Base-by-base conservation (phyloP, 1,284 basidiomycete genomes). In the Apiotrichum veenhuisii region DNA sequence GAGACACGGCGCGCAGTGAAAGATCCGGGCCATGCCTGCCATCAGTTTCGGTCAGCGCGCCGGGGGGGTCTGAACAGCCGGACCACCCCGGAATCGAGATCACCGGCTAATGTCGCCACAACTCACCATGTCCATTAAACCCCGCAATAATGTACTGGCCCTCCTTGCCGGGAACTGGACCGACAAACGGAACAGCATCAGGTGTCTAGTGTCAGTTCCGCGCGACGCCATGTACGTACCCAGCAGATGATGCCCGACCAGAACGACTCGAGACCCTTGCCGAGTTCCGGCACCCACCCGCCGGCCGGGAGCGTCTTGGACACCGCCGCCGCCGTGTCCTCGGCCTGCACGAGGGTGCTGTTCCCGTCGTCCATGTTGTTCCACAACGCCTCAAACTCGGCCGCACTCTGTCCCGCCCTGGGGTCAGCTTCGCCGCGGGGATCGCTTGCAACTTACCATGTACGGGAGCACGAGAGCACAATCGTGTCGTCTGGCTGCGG, bases 101-200 rank as follows among this genome's bases (percentile, higher is more conserved):
- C n/a, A n/a, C n/a, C n/a, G n/a, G n/a, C n/a, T n/a, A n/a, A 8
- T 38, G 37, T 38, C 27, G 23, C 23, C 11, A 27, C 23, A 36
- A 37, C 25, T 50, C 27, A 44, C 68, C 68, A 48, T 71, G 68
- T 0, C 68, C 69, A 30, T 70, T 68, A 55, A 67, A 68, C 2
- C 68, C 66, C 15, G 59, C 63, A 30, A 60, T 62, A 26, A 67
- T 60, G 51, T 59, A 71, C 45, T 71, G 69, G 17, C 69, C 69
- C 15, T 55, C 26, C 54, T 64, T 66, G 14, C 57, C 63, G 10
- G 69, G 69, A n/a, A 70, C 59, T 5, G 63, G 52, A 10, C 69
- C 69, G 20, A 71, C 52, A 42, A 67, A 67, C 4, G 69, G 66
- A 12, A 69, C 59, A 5, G 57, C 45, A 43, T 69, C 67, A 9